Evolutionary conservation across 2,329 filamentous ascomycete genomes (phyloP), one percentile per base, ranked within the genome.

Genomic region (Penicillium sp.): DNA sequence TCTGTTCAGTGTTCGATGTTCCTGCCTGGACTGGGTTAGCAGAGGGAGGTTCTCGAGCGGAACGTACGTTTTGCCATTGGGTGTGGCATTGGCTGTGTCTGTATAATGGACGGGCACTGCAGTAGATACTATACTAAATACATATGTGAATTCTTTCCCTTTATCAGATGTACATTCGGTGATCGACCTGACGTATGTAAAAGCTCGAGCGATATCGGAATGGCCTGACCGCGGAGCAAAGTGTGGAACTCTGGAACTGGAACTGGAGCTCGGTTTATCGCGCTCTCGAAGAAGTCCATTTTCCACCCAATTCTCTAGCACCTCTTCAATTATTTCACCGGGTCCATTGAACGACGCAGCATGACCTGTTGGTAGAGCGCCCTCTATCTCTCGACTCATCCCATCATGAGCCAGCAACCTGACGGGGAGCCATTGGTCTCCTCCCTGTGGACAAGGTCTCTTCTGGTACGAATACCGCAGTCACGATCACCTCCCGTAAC

Each of bases 381-480:
- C 3, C 6, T 16, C 31, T 20, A 32, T 36, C 27, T 37, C 22
- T 10, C 40, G 22, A 24, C 24, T 47, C 27, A 34, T 31, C 16
- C 32, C 42, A 52, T 47, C 23, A 67, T 67, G 58, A 50, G 58
- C 44, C 57, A 65, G 46, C 57, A 61, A 54, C 41, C 49, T 26
- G 61, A 65, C 31, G 47, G 60, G 44, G 61, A 64, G 55, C 59
- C 67, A 49, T 56, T 67, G 59, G 68, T 68, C 54, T 63, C 64
- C 51, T 69, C 69, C 24, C 59, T 68, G 18, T 74, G 71, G 71
- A 71, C 69, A 31, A 65, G 69, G 51, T 74, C 71, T 23, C 61
- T 72, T 31, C 51, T 69, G 48, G 66, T 69, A 68, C 32, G 57
- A 20, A 42, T 28, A 38, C 32, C 24, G 27, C 27, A 45, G 14